Percentiles rank a stretch among this genome's conserved stretches.
phyloP scores from a whole-genome alignment of 2,329 filamentous ascomycete species.

The Camptophora hylomeconis region DNA sequence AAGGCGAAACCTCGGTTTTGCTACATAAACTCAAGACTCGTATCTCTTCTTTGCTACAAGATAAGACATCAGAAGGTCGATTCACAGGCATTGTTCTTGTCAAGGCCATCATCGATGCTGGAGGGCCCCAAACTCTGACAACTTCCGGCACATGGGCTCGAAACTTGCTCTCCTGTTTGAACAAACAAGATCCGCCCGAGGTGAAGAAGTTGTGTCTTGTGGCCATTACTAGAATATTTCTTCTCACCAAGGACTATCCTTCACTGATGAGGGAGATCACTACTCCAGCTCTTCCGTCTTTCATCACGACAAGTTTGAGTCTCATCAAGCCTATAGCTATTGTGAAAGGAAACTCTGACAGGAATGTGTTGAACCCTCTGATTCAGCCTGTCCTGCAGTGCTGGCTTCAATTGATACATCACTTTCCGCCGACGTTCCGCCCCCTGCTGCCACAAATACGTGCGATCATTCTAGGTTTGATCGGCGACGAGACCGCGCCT shows the following conservation, averaged over 20 bases:
- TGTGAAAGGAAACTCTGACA: conserved; percentile 1
- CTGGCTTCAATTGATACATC: conserved; percentile 59
- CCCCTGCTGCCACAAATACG: conserved; percentile 59
- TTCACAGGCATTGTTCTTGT: conserved; percentile 67
- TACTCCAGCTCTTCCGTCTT: conserved; percentile 64
- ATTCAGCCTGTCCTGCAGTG: conserved; percentile 58
- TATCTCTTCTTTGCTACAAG: conserved; percentile 63
- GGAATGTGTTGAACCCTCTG: conserved; percentile 29
- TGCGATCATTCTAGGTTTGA: conserved; percentile 42
- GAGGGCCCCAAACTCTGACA: conserved; percentile 70
- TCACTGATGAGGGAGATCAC: conserved; percentile 78
- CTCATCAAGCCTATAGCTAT: conserved; percentile 32
- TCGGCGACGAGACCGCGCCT: conserved; percentile 45
- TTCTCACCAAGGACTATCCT: conserved; percentile 66
- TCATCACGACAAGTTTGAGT: conserved; percentile 60
- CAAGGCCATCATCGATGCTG: conserved; percentile 70
- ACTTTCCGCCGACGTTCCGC: conserved; percentile 72
- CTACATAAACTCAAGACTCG: conserved; percentile 73
- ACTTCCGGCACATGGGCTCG: conserved; percentile 63
- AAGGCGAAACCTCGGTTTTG: conserved; percentile 52
- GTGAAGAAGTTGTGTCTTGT: conserved; percentile 67
- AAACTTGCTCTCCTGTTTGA: conserved; percentile 58
- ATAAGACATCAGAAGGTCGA: conserved; percentile 58
- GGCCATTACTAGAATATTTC: conserved; percentile 70
- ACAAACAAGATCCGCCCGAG: conserved; percentile 65